phyloP scores from a whole-genome alignment of 441 rosid genomes.

The Erodium texanum region DNA sequence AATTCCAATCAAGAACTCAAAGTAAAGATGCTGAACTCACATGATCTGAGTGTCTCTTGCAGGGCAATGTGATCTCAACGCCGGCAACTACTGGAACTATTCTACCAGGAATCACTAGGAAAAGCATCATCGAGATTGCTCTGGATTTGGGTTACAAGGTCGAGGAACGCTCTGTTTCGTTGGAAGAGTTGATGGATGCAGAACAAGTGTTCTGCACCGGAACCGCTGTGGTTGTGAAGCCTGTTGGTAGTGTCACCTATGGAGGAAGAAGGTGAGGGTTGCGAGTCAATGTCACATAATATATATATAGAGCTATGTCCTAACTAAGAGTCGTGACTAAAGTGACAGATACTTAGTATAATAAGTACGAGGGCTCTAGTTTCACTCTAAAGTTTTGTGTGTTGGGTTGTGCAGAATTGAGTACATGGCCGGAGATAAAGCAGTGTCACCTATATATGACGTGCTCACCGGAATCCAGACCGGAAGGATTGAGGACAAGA shows the following conservation, averaged over 20 bases:
- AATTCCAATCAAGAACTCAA: too few relatives aligned
- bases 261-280: slow-evolving; percentile 16
- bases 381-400: background rate
- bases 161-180: slow-evolving; percentile 7
- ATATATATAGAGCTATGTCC: too few relatives aligned
- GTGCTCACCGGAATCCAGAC: slow-evolving; percentile 16
- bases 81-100: slow-evolving; percentile 13
- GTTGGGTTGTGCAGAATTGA: slow-evolving; percentile 7
- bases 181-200: slow-evolving; percentile 16
- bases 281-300: too few relatives aligned
- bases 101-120: slow-evolving; percentile 16
- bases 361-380: background rate
- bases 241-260: slow-evolving; percentile 18
- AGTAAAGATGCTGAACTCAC: too few relatives aligned
- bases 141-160: slow-evolving; percentile 6
- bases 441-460: slow-evolving; percentile 1
- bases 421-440: background rate
- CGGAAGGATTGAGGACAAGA: slow-evolving; percentile 15
- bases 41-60: too few relatives aligned
- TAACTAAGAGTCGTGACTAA: too few relatives aligned
- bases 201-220: slow-evolving; percentile 25
- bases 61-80: slow-evolving; percentile 18
- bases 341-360: too few relatives aligned
- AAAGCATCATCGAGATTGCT: slow-evolving; percentile 17
- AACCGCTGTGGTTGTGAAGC: slow-evolving; percentile 17